Evolutionary conservation across 139 green algal genomes (phyloP), one percentile per base, ranked within the genome.

Genomic region (Chlamydomonas schloesseri): DNA sequence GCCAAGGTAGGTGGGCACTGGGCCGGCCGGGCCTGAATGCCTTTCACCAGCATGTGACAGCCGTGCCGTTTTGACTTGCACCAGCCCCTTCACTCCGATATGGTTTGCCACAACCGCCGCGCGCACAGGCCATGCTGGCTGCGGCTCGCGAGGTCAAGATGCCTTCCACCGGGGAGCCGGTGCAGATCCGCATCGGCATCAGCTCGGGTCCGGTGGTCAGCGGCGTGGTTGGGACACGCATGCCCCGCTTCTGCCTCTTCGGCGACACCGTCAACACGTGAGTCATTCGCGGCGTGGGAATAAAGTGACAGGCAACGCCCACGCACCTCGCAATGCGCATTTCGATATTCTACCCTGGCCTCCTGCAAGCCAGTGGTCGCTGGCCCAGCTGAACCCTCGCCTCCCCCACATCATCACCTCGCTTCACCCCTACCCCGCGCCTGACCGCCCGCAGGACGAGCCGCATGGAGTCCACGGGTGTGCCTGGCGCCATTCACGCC

Each of bases 231-330:
- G 89, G 89, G 55, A 88, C 46, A 46, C 83, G 36, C 9, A 89
- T 83, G 74, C 87, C 82, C 8, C 72, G 89, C 11, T 92, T 88
- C 79, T 89, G 82, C 70, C 78, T 92, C 0, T 92, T 92, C 62
- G 89, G 89, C 5, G 87, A 93, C 71, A 90, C 89, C 17, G 76
- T 92, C 65, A 92, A 91, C 79, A 89, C 83, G 73, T 81, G 55
- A 11, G 29, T 46, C 8, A 8, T 26, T 14, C 31, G 4, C 47
- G 67, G 24, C 3, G 5, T 20, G 8, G 11, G 18, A 60, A 60
- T 60, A 11, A 21, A 21, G 55, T 2, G 55, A 26, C 11, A 11
- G 11, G 50, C 50, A 21, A 21, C 50, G 50, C 50, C 14, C 50
- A 21, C 14, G 50, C 50, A 57, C 50, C 11, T 14, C 11, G 11